Percentiles rank a stretch among this genome's conserved stretches.
Conservation (phyloP, 495 filamentous ascomycete genomes). For the Aspergillus sparsus region DNA sequence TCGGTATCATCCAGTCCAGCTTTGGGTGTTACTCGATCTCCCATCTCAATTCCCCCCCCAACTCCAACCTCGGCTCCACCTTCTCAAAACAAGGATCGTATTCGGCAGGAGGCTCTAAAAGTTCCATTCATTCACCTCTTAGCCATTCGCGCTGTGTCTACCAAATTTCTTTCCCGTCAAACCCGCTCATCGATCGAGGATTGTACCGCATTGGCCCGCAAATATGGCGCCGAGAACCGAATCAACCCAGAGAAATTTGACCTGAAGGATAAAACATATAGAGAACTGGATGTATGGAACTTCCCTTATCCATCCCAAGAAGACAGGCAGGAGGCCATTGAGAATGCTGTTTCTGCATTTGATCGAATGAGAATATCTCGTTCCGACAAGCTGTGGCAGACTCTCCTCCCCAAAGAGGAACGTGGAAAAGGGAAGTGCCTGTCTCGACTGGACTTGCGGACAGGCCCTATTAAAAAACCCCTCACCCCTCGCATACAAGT, state of each 20-base stretch:
- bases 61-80: slow-evolving; percentile 51
- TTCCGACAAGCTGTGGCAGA: slow-evolving; percentile 78
- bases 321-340: slow-evolving; percentile 76
- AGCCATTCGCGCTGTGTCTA: slow-evolving; percentile 60
- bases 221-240: slow-evolving; percentile 59
- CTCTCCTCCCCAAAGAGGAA: slow-evolving; percentile 70
- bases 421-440: slow-evolving; percentile 78
- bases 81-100: slow-evolving; percentile 54
- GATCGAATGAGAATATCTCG: slow-evolving; percentile 75
- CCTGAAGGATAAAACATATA: slow-evolving; percentile 70
- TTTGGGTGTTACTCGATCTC: slow-evolving; percentile 52
- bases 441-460: slow-evolving; percentile 68
- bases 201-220: slow-evolving; percentile 56
- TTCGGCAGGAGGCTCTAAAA: slow-evolving; percentile 53
- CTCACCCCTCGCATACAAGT: slow-evolving; percentile 57
- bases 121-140: slow-evolving; percentile 72
- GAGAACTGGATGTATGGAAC: slow-evolving; percentile 79
- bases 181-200: slow-evolving; percentile 57
- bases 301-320: slow-evolving; percentile 67
- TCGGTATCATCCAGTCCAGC: slow-evolving; percentile 67
- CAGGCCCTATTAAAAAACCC: slow-evolving; percentile 54
- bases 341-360: slow-evolving; percentile 78
- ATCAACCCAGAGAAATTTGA: slow-evolving; percentile 64
- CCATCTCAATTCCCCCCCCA: slow-evolving; percentile 36
- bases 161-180: slow-evolving; percentile 57